Evolutionary conservation across 768 basidiomycete species (phyloP).

Genomic region (Peribolospora baueri): DNA sequence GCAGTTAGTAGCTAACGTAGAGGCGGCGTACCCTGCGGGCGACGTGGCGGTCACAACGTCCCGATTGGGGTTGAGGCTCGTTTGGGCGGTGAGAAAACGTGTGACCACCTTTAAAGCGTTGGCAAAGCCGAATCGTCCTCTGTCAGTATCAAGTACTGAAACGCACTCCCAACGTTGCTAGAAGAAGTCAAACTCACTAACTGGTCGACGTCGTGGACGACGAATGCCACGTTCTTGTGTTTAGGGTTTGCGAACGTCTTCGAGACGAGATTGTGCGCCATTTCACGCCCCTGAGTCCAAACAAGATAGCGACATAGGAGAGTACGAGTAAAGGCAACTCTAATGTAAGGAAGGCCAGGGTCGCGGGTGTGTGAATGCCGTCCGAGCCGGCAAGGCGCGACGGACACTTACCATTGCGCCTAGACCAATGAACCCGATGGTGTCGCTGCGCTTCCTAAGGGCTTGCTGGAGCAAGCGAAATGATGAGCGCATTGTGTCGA

Average conservation of each 20-base stretch:
- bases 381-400: not conserved
- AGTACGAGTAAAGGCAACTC: not conserved
- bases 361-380: not conserved
- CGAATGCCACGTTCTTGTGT: slow-evolving; percentile 24
- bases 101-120: slow-evolving; percentile 20
- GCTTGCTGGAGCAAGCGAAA: too few relatives aligned
- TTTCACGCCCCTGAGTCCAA: slow-evolving; percentile 38
- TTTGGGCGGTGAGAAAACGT: slow-evolving; percentile 34
- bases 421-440: slow-evolving; percentile 52
- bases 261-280: slow-evolving; percentile 62
- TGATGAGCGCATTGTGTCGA: too few relatives aligned
- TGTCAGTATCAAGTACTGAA: too few relatives aligned
- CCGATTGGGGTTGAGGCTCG: slow-evolving; percentile 33
- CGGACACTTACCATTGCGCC: slow-evolving; percentile 24
- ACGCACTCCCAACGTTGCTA: too few relatives aligned
- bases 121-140: too few relatives aligned
- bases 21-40: slow-evolving; percentile 43
- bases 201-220: slow-evolving; percentile 52
- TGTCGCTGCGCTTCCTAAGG: not conserved
- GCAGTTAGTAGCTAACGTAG: not conserved
- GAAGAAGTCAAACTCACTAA: slow-evolving; percentile 14
- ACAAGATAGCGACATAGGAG: not conserved
- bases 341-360: too few relatives aligned
- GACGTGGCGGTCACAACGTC: slow-evolving; percentile 34
- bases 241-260: slow-evolving; percentile 28